These are phyloP conservation scores for Alloteropsis semialata DNA, from an alignment of 176 grass and related monocot species.

Conservation along the genomic window DNA sequence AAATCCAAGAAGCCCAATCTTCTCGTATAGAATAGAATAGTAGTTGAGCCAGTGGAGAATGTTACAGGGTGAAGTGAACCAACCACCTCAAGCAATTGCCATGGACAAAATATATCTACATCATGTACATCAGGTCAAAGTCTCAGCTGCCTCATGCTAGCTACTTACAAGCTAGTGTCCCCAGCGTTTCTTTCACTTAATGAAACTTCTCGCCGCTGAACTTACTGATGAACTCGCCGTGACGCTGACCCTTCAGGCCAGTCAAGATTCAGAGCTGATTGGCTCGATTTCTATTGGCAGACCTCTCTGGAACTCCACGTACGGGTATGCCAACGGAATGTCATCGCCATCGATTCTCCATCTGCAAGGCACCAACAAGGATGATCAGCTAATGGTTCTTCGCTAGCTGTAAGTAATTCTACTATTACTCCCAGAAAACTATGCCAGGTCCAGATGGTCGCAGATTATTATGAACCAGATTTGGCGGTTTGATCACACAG, in stretches of 20 bases:
- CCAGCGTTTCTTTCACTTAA: neutral
- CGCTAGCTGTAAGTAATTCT: neutral
- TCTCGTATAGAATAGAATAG: constrained; percentile 28
- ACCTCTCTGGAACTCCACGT: constrained; percentile 78
- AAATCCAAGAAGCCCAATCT: neutral
- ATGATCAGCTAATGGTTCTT: neutral
- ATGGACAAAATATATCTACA: constrained; percentile 72
- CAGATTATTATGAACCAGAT: neutral
- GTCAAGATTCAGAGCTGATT: constrained; percentile 19
- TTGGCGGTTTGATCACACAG: neutral
- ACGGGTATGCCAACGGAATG: constrained; percentile 78
- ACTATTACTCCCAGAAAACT: neutral
- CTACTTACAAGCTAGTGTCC: neutral
- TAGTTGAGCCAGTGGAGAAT: constrained; percentile 28
- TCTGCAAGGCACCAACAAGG: constrained; percentile 10
- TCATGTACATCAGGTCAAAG: constrained; percentile 54
- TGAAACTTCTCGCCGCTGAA: neutral
- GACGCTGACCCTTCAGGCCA: neutral
- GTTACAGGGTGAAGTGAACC: constrained; percentile 37
- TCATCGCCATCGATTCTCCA: constrained; percentile 72
- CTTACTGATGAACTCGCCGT: neutral
- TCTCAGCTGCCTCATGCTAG: constrained; percentile 32
- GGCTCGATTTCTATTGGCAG: constrained; percentile 69
- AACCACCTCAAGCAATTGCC: constrained; percentile 32
- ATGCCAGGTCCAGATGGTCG: neutral